A percentile compares a stretch with the other conserved stretches of the same genome.
phyloP scores from a whole-genome alignment of 2,329 filamentous ascomycete species.

The Alternaria brassicae region DNA sequence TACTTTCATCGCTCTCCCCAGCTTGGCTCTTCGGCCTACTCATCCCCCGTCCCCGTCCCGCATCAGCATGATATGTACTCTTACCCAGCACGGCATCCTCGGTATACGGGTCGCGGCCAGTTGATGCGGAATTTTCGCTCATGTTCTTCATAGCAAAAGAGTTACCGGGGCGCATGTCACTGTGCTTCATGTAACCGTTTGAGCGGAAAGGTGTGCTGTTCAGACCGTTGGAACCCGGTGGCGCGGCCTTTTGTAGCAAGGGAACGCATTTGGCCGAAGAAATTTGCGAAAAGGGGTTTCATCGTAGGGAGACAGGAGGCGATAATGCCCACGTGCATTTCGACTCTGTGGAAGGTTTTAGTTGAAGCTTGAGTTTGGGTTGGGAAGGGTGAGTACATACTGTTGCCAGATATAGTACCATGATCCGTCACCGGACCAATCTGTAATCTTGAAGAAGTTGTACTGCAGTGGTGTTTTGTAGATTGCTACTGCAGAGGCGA shows the following conservation, averaged over 20 bases:
- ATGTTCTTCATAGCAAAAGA: constrained; percentile 24
- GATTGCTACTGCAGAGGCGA: constrained; percentile 38
- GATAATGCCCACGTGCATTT: constrained; percentile 43
- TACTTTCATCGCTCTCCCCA: constrained; percentile 9
- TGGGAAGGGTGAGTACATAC: constrained; percentile 10
- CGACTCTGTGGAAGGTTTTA: constrained; percentile 28
- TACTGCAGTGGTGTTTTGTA: constrained; percentile 36
- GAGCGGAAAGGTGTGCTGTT: constrained; percentile 24
- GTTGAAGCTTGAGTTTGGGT: not conserved
- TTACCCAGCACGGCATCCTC: constrained; percentile 18
- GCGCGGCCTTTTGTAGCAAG: constrained; percentile 27
- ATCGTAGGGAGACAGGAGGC: constrained; percentile 41
- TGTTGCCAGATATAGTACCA: constrained; percentile 41
- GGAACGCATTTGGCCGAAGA: constrained; percentile 30
- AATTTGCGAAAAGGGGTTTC: constrained; percentile 36
- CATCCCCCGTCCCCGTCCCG: constrained; percentile 8
- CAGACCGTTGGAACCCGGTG: constrained; percentile 15
- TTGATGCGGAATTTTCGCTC: constrained; percentile 11
- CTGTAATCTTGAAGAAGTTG: constrained; percentile 39
- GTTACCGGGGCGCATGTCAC: constrained; percentile 2
- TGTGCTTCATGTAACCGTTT: constrained; percentile 27
- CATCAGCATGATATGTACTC: constrained; percentile 2
- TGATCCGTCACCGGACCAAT: constrained; percentile 33
- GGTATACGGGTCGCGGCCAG: constrained; percentile 15
- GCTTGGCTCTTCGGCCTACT: not conserved